phyloP scores from a whole-genome alignment of 768 basidiomycete species.

The Tylopilus plumbeoviolaceoides region DNA sequence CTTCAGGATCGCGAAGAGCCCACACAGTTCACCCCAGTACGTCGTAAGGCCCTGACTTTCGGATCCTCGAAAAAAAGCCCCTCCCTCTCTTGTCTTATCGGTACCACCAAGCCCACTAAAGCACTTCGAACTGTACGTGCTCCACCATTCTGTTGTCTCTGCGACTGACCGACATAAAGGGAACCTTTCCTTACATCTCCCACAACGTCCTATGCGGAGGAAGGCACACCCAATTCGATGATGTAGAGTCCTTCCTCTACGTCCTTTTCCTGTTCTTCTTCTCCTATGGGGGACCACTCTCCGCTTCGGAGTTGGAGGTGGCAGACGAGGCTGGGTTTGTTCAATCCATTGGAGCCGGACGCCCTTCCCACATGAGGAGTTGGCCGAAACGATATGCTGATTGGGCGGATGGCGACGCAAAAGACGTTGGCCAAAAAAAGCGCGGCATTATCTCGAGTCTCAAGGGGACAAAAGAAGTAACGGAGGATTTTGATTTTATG shows the following conservation, averaged over 20 bases:
- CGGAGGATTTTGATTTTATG: no score
- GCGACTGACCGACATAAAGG: not conserved
- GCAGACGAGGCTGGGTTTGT: not conserved
- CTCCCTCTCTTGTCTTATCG: no score
- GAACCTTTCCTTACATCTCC: not conserved
- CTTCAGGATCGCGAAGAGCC: not conserved
- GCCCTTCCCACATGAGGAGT: no score
- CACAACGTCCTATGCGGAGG: not conserved
- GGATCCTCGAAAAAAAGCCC: no score
- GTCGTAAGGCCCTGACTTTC: no score
- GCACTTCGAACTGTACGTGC: no score
- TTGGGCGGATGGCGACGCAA: not conserved
- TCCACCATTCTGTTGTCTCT: no score
- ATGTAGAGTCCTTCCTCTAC: constrained; percentile 2
- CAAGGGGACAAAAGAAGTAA: no score
- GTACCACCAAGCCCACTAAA: no score
- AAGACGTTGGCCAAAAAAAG: no score
- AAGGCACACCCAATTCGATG: not conserved
- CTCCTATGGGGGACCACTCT: not conserved
- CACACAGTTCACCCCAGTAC: no score
- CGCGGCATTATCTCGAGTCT: no score
- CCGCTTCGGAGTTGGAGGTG: not conserved
- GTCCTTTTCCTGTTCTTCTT: not conserved
- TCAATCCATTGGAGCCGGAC: not conserved
- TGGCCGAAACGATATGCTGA: not conserved